Conservation (phyloP, 345 rosid species). For the Linum trigynum region DNA sequence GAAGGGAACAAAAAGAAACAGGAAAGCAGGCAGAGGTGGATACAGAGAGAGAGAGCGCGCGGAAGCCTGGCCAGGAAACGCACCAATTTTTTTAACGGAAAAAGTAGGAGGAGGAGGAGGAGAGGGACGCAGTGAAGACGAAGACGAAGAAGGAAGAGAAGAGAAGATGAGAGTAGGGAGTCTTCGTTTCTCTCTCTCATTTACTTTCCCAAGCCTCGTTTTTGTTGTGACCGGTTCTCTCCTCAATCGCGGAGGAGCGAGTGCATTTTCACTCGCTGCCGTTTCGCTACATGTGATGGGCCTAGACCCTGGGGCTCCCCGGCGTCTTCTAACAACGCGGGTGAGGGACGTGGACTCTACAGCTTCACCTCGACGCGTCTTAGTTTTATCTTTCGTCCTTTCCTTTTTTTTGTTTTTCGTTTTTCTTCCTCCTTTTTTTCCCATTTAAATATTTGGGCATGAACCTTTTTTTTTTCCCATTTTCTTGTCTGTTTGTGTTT, state of each 20-base stretch:
- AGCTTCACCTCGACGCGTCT: slow-evolving; percentile 2
- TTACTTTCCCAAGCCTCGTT: slow-evolving; percentile 9
- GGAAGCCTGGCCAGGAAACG: neutral
- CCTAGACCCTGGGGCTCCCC: neutral
- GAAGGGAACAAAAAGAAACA: too few species aligned
- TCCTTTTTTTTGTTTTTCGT: neutral
- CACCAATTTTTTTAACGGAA: neutral
- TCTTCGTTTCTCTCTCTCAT: neutral
- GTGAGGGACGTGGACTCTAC: neutral
- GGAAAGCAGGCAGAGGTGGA: neutral
- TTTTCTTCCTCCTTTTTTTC: neutral
- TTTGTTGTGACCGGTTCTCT: slow-evolving; percentile 5
- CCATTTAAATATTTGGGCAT: too few species aligned
- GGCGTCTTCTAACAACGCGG: neutral
- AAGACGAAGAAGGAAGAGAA: neutral
- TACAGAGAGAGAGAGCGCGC: neutral
- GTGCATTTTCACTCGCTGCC: neutral
- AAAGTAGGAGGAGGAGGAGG: neutral
- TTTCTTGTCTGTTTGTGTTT: too few species aligned
- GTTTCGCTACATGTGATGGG: neutral
- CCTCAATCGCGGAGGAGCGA: neutral
- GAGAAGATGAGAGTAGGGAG: neutral
- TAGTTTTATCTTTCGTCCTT: neutral
- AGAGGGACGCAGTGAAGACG: slow-evolving; percentile 3
- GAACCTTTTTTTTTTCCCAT: too few species aligned